Evolutionary conservation across 768 basidiomycete genomes (phyloP), one percentile per base, ranked within the genome.

Genomic region (Nevesoporus exiguus): DNA sequence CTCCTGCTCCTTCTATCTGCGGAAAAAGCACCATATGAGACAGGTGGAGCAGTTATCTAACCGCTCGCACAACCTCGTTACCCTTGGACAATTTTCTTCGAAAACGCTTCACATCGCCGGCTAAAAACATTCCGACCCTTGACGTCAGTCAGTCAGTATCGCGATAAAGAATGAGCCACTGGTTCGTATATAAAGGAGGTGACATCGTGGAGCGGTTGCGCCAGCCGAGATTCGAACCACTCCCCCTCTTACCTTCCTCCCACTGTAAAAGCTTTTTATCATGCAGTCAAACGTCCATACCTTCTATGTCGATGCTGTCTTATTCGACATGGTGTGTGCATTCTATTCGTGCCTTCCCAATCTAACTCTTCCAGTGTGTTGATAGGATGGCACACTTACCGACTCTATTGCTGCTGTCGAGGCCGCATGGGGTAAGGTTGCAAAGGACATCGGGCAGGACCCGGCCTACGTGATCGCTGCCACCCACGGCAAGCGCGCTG

Each of bases 401-500:
- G 85, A 88, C 66, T 86, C 85, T 17, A 88, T 88, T 66, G 71
- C 81, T 19, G 83, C 85, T 4, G 85, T 88, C 56, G 85, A 88
- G 66, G 84, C 84, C 3, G 87, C 87, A 4, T 89, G 87, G 87
- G 80, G 80, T 29, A 81, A 81, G 62, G 85, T 89, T 41, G 86
- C 87, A 2, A 72, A 73, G 47, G 85, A 88, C 65, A 79, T 89
- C 47, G 84, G 84, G 50, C 78, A 81, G 69, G 84, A 86, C 68
- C 83, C 84, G 7, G 75, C 77, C 52, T 76, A 80, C 52, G 84
- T 87, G 57, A 86, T 88, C 63, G 83, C 81, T 10, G 83, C 84
- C 36, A 88, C 86, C n/a, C 87, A 90, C 67, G 87, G 87, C 63
- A 84, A 86, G 64, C 83, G 87, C 56, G 88, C 86, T 11, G 76